Base-by-base conservation (phyloP, 2,329 filamentous ascomycete genomes). In the Exophiala sp. region DNA sequence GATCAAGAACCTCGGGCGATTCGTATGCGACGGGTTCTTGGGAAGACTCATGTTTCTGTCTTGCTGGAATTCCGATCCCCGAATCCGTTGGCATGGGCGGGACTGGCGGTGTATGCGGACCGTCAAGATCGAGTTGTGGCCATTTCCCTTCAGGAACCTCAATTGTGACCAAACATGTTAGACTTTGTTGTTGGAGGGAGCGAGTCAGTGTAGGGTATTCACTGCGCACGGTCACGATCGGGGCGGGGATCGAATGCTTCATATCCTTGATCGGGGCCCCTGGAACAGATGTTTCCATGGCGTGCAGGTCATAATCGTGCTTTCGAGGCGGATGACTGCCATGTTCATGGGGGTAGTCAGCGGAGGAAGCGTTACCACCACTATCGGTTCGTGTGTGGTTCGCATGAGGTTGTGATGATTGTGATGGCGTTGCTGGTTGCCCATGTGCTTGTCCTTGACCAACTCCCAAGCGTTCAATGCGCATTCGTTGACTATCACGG, bases 261-360 rank as follows among this genome's bases (percentile, higher is more conserved):
- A 82, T 77, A 16, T 85, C 65, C 44, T 73, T 77, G 4, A 77
- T 70, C 30, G 85, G 82, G 4, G 88, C 86, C 67, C 82, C 89
- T 57, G 80, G 79, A 14, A 94, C 76, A 27, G 83, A 85, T 0
- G 87, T 88, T 68, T 96, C 91, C 88, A 96, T 95, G 2, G 90
- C 89, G 66, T 97, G 91, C 13, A 95, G 81, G 64, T 97, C 93
- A 63, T 95, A 97, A 65, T 97, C 91, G 64, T 96, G 89, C 48
- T 86, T 84, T 60, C 90, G 81, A 34, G 78, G 1, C 7, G 34
- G 77, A 21, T 73, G 73, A 30, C 80, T 80, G 5, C 78, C 79
- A 60, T 87, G 82, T 35, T 57, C 58, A 22, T 60, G 51, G 30
- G 48, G 27, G 63, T 94, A 95, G 39, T 90, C 88, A 18, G 78